Percentiles rank a stretch among this genome's conserved stretches.
Conservation (phyloP, 768 basidiomycete genomes). For the Russula compacta region DNA sequence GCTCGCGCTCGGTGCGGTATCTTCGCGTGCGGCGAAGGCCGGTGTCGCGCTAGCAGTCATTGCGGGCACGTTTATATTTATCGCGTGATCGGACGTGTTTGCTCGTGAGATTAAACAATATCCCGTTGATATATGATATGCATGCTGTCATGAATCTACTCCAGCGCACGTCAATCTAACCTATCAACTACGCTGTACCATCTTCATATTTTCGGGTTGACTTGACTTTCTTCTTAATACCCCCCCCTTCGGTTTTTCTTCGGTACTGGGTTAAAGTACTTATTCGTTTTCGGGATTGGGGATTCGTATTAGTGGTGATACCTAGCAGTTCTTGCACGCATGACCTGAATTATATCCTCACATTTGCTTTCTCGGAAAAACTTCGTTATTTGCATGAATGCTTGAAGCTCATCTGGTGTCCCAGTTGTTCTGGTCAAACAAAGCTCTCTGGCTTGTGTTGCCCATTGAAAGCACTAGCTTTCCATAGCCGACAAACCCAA, state of each 20-base stretch:
- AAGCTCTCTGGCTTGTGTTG: too few species aligned
- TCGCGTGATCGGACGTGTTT: conserved; percentile 3
- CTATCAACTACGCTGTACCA: not conserved
- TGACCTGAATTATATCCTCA: too few species aligned
- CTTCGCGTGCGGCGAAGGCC: conserved; percentile 1
- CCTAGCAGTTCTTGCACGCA: too few species aligned
- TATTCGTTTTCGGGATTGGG: too few species aligned
- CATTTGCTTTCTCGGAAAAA: too few species aligned
- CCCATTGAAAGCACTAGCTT: too few species aligned
- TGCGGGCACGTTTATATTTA: conserved; percentile 12
- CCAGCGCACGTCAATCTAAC: not conserved
- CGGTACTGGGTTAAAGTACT: too few species aligned
- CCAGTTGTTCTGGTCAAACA: too few species aligned
- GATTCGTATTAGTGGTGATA: too few species aligned
- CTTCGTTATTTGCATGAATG: too few species aligned
- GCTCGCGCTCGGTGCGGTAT: not conserved
- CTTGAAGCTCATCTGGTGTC: too few species aligned
- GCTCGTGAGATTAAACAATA: not conserved
- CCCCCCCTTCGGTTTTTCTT: not conserved
- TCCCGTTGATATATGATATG: not conserved
- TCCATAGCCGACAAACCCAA: too few species aligned
- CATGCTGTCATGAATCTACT: not conserved
- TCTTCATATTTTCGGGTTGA: not conserved
- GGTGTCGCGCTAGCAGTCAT: conserved; percentile 11
- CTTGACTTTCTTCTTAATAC: not conserved